These are phyloP conservation scores for Colletotrichum sp. DNA, from an alignment of 2,329 filamentous ascomycete genomes.

Conservation along the genomic window DNA sequence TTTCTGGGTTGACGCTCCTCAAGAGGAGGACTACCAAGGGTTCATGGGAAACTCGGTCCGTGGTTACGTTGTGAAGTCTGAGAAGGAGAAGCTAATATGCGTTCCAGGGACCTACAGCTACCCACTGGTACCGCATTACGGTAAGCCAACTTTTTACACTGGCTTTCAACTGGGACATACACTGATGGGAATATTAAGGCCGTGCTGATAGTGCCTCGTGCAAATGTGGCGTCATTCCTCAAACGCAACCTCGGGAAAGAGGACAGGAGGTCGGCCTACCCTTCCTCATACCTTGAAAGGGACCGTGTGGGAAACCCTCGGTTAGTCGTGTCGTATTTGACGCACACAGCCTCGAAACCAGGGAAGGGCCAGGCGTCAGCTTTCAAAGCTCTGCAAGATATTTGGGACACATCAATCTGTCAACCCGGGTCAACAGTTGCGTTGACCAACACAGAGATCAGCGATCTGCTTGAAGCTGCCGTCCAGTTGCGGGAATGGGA, in stretches of 20 bases:
- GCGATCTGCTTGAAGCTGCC: not conserved
- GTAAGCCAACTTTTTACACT: not conserved
- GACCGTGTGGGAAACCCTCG: not conserved
- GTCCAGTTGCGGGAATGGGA: not conserved
- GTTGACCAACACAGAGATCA: not conserved
- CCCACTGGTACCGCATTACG: constrained; percentile 26
- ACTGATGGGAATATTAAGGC: not conserved
- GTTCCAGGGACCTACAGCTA: constrained; percentile 22
- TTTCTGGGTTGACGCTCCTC: constrained; percentile 22
- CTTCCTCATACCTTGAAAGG: not conserved
- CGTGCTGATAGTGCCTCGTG: not conserved
- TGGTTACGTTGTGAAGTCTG: not conserved
- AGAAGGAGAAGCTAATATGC: not conserved
- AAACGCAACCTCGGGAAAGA: not conserved
- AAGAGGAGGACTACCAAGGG: constrained; percentile 28
- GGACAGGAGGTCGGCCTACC: not conserved
- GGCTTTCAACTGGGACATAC: not conserved
- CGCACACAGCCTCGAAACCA: not conserved
- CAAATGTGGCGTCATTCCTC: not conserved
- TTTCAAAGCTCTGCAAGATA: not conserved
- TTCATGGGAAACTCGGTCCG: constrained; percentile 32
- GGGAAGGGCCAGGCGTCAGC: not conserved
- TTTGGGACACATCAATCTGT: not conserved
- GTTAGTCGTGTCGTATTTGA: not conserved
- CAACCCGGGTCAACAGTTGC: not conserved